A percentile compares a stretch with the other conserved stretches of the same genome.
phyloP scores from a whole-genome alignment of 139 green algal species.

The Chlamydomonas sphaeroides region DNA sequence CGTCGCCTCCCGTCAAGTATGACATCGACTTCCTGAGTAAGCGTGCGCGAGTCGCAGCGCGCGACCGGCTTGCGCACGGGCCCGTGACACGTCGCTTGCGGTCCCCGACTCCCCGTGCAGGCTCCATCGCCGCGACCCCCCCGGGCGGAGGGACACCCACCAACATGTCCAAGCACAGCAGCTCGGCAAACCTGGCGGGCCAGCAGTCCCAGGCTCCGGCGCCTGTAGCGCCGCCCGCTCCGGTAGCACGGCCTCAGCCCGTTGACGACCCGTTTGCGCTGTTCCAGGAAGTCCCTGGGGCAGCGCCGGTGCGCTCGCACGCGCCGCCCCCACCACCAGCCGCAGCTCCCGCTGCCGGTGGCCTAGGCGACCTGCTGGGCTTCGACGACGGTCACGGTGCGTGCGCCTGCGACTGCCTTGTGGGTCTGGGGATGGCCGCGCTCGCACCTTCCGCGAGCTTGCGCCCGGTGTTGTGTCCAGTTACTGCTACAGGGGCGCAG shows the following conservation, averaged over 20 bases:
- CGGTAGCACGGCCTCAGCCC: background rate
- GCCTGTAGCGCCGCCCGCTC: background rate
- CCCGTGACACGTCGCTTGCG: too few relatives aligned
- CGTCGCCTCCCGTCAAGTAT: too few relatives aligned
- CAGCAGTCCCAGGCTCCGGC: background rate
- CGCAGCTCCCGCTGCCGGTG: background rate
- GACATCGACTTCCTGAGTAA: conserved; percentile 11
- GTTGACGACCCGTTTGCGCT: conserved; percentile 49
- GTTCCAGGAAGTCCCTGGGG: conserved; percentile 43
- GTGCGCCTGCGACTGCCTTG: too few relatives aligned
- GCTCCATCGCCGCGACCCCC: background rate
- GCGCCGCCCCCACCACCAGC: background rate
- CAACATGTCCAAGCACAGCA: background rate
- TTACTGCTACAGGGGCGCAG: too few relatives aligned
- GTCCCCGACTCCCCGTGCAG: background rate
- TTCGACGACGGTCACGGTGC: conserved; percentile 17
- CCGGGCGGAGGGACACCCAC: background rate
- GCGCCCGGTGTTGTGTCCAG: too few relatives aligned
- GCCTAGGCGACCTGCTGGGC: background rate
- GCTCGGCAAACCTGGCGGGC: background rate
- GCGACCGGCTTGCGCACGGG: too few relatives aligned
- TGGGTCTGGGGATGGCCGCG: too few relatives aligned
- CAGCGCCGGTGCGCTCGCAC: conserved; percentile 26
- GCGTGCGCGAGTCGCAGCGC: too few relatives aligned
- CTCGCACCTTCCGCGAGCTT: too few relatives aligned